Conservation (phyloP, 192 early-diverging fungal genomes). For the Coemansia sp. region DNA sequence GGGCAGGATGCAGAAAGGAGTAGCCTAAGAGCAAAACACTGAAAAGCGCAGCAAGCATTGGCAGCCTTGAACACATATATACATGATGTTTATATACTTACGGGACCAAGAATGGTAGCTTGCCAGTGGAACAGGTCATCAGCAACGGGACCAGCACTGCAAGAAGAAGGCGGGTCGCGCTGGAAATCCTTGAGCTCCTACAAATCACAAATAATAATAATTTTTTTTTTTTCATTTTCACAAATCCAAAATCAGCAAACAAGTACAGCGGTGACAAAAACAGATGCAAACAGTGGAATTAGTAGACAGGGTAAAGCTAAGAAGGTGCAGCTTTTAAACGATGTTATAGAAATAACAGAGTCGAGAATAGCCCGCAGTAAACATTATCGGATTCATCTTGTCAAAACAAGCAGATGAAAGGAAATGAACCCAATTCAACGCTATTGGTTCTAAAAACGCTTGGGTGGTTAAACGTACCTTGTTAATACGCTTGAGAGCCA, state of each 20-base stretch:
- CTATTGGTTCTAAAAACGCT: too few relatives aligned
- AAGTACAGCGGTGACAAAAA: neutral
- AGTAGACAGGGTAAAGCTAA: neutral
- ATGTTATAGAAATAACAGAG: neutral
- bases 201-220: neutral
- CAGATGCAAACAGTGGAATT: neutral
- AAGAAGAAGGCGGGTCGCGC: slow-evolving; percentile 96
- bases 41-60: too few relatives aligned
- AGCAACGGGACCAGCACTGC: slow-evolving; percentile 93
- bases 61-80: too few relatives aligned
- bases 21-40: too few relatives aligned
- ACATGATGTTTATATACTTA: slow-evolving; percentile 23
- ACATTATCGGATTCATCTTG: neutral
- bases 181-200: slow-evolving; percentile 94
- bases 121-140: slow-evolving; percentile 96
- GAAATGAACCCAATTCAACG: too few relatives aligned
- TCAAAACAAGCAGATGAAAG: slow-evolving; percentile 14
- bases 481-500: slow-evolving; percentile 99
- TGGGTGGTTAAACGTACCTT: slow-evolving; percentile 66
- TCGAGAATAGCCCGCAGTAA: neutral
- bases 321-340: neutral
- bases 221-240: too few relatives aligned
- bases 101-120: slow-evolving; percentile 98
- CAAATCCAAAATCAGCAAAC: neutral
- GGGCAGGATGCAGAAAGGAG: too few relatives aligned